Conservation (phyloP, 192 early-diverging fungal species). For the Gorgonomyces haynaldii region DNA sequence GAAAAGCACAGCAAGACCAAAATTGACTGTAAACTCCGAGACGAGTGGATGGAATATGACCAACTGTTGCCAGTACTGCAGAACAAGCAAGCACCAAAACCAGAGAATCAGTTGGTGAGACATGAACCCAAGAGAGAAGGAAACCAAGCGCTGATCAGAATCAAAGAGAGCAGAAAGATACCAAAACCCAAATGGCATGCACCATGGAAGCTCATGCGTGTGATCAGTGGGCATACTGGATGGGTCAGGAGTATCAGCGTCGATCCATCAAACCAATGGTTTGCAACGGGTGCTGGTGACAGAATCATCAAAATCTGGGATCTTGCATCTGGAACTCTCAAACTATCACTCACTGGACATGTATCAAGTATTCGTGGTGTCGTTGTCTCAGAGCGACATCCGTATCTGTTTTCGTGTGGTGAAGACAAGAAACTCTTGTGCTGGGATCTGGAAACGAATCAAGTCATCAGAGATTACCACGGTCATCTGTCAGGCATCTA, state of each 20-base stretch:
- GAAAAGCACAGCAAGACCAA: conserved; percentile 1
- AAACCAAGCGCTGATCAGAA: conserved; percentile 25
- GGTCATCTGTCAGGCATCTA: conserved; percentile 95
- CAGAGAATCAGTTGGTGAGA: conserved; percentile 8
- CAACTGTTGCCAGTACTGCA: not conserved
- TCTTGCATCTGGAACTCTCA: conserved; percentile 90
- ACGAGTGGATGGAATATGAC: not conserved
- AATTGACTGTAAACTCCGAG: conserved; percentile 2
- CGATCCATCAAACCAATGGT: conserved; percentile 96
- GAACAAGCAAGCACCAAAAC: conserved; percentile 4
- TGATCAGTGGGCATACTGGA: conserved; percentile 91
- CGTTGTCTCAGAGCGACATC: conserved; percentile 86
- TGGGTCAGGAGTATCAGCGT: conserved; percentile 91
- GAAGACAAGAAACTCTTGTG: conserved; percentile 99
- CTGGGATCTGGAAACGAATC: conserved; percentile 99
- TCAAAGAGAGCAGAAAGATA: conserved; percentile 41
- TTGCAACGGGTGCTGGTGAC: conserved; percentile 95
- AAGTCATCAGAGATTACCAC: conserved; percentile 98
- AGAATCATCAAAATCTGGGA: conserved; percentile 99
- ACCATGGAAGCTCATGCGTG: conserved; percentile 94
- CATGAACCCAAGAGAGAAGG: not conserved
- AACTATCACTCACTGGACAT: conserved; percentile 92
- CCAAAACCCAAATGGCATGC: conserved; percentile 90
- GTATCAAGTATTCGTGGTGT: conserved; percentile 90
- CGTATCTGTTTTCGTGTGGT: conserved; percentile 92